Base-by-base conservation (phyloP, 768 basidiomycete genomes). In the Suillus weaverae region DNA sequence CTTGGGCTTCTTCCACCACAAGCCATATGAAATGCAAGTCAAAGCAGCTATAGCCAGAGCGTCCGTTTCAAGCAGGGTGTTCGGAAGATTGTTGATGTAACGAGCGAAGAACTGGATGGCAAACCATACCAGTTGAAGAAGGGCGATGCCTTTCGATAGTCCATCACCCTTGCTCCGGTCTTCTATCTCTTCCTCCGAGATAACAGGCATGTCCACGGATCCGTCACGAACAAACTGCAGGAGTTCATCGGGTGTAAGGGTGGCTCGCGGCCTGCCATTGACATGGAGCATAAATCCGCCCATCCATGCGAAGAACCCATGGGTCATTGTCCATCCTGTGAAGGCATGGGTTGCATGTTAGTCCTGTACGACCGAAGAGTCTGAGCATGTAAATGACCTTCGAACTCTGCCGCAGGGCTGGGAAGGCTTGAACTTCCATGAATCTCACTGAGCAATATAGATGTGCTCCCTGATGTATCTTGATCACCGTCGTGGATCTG, bases 1-100 rank as follows among this genome's bases (percentile, higher is more conserved):
- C 35, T 73, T 65, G 1, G 79, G 79, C 63, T 80, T 80, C 46
- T 72, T 50, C 78, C 74, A 76, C 78, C 79, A 80, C n/a, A 75
- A 66, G 10, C 62, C 48, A 57, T 75, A 78, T 18, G 71, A 74
- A 36, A 72, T 36, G 13, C 68, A 60, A 38, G 77, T 76, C 33
- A 78, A 65, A 20, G 64, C 60, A 1, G 72, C 74, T 62, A 74
- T 70, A 14, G 75, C 76, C 9, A 78, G 61, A 0, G 78, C 77
- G 4, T 68, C 43, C 7, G 79, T 38, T 67, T 81, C 78, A 2
- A 81, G 71, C 44, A 75, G 73, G 3, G 72, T 75, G 1, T 79
- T 48, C 2, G 70, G 68, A 11, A 79, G 70, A 0, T 63, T 48
- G 30, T 70, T 62, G 0, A n/a, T 56, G 3, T 33, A 44, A 9